A percentile compares a stretch with the other conserved stretches of the same genome.
Evolutionary conservation across 768 basidiomycete species (phyloP).

Genomic region (Austroboletus eburneus): DNA sequence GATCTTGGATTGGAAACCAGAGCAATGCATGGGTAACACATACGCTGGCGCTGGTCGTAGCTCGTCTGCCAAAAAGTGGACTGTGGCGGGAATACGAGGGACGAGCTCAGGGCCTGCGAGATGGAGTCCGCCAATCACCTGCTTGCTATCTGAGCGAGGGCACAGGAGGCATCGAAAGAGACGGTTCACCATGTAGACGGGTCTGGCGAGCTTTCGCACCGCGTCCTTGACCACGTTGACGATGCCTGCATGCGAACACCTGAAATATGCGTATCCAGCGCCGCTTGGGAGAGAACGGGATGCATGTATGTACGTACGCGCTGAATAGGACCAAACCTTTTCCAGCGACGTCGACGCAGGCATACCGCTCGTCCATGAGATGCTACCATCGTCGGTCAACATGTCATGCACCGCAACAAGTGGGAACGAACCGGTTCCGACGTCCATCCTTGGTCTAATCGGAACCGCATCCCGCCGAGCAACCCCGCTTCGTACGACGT

Average conservation of each 20-base stretch:
- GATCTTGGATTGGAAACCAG: slow-evolving; percentile 73
- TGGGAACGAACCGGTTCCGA: slow-evolving; percentile 45
- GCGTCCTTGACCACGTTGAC: slow-evolving; percentile 80
- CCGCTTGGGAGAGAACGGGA: too few species aligned
- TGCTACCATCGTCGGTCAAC: slow-evolving; percentile 39
- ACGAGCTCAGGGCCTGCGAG: slow-evolving; percentile 68
- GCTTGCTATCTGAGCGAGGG: background rate
- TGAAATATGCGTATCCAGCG: too few species aligned
- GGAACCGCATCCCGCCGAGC: slow-evolving; percentile 64
- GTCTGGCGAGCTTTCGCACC: slow-evolving; percentile 54
- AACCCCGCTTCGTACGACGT: slow-evolving; percentile 68
- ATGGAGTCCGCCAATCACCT: slow-evolving; percentile 82
- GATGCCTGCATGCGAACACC: slow-evolving; percentile 78
- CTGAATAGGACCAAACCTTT: slow-evolving; percentile 83
- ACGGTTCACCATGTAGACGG: slow-evolving; percentile 64
- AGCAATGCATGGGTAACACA: slow-evolving; percentile 82
- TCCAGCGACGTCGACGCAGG: slow-evolving; percentile 69
- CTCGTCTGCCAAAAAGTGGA: slow-evolving; percentile 61
- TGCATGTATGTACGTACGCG: slow-evolving; percentile 48
- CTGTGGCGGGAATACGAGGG: slow-evolving; percentile 62
- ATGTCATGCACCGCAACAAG: background rate
- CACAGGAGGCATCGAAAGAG: background rate
- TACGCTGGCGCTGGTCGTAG: slow-evolving; percentile 62
- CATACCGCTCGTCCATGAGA: slow-evolving; percentile 82
- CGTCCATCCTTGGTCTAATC: slow-evolving; percentile 40